Evolutionary conservation across 2,329 filamentous ascomycete species (phyloP), one percentile per base, ranked within the genome.

Genomic region (Leptographium wingfieldii): DNA sequence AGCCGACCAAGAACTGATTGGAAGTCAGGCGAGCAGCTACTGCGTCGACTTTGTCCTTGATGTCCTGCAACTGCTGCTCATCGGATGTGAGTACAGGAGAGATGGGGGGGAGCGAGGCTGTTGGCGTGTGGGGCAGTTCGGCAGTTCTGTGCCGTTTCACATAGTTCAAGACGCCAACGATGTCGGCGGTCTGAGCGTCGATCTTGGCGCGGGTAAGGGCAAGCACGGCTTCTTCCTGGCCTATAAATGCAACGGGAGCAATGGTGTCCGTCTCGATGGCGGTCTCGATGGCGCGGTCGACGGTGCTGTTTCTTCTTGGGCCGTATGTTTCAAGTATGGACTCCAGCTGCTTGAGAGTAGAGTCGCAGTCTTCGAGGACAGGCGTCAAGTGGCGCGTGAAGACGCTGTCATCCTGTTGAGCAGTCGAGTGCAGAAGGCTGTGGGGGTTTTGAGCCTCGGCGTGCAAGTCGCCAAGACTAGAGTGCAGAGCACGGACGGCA

Each of bases 31-130:
- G 74, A 12, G 73, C 69, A 3, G 83, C 82, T 63, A 85, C 78
- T 35, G 70, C 70, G 65, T 86, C 82, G 38, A 85, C 78, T 66
- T 84, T 82, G 67, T 82, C 78, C 68, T 83, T 80, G 66, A 85
- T 83, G 9, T 68, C 67, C 60, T 84, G 78, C 40, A 83, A 70
- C 29, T 75, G 71, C 22, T 72, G 68, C 52, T 69, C 73, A 54
- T 72, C 71, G n/a, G 71, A 69, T 46, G 73, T 67, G 7, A 27
- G 57, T 49, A 58, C 55, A 25, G 60, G 60, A 5, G 63, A 58
- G 31, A 62, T 60, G 51, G 59, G 33, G 6, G 57, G 19, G n/a
- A 31, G n/a, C 16, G 53, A 35, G 12, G 46, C 35, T 9, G 48
- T 49, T 33, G 31, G 16, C 22, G 46, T 16, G 29, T 69, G 56